Conservation (phyloP, 371 early-diverging fungal genomes). For the Rhizopus sp. region DNA sequence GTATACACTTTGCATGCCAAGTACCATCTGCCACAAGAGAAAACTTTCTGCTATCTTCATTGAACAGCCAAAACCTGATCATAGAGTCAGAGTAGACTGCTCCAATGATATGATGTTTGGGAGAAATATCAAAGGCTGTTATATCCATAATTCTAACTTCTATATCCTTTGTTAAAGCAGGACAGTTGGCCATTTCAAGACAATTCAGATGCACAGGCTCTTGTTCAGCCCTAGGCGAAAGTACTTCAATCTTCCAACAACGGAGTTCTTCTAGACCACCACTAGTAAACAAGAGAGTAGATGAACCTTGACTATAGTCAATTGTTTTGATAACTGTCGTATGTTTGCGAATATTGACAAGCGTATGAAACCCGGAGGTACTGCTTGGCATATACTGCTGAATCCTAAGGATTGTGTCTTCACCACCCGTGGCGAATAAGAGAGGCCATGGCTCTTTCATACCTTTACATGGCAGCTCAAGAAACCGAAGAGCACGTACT, state of each 20-base stretch:
- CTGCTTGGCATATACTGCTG: conserved; percentile 43
- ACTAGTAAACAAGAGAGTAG: conserved; percentile 51
- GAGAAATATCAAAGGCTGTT: conserved; percentile 39
- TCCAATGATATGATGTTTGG: conserved; percentile 51
- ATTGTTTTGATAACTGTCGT: conserved; percentile 54
- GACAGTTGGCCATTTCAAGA: conserved; percentile 55
- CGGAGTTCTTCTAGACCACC: conserved; percentile 57
- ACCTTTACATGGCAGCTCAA: background rate
- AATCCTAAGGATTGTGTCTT: conserved; percentile 52
- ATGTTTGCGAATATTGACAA: conserved; percentile 50
- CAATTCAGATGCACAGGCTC: conserved; percentile 35
- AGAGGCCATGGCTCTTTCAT: conserved; percentile 6
- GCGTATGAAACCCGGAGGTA: conserved; percentile 28
- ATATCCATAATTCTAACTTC: conserved; percentile 67
- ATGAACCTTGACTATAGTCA: conserved; percentile 32
- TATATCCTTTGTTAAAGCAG: conserved; percentile 44
- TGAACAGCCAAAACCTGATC: conserved; percentile 62
- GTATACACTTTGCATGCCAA: conserved; percentile 61
- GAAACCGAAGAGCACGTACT: conserved; percentile 48
- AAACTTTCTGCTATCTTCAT: conserved; percentile 51
- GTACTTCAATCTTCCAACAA: conserved; percentile 54
- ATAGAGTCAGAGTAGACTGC: conserved; percentile 63
- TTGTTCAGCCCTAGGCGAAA: conserved; percentile 5
- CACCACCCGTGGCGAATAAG: conserved; percentile 51
- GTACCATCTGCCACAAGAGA: conserved; percentile 54